Conservation (phyloP, 257 asterid genomes). For the Salvia splendens region DNA sequence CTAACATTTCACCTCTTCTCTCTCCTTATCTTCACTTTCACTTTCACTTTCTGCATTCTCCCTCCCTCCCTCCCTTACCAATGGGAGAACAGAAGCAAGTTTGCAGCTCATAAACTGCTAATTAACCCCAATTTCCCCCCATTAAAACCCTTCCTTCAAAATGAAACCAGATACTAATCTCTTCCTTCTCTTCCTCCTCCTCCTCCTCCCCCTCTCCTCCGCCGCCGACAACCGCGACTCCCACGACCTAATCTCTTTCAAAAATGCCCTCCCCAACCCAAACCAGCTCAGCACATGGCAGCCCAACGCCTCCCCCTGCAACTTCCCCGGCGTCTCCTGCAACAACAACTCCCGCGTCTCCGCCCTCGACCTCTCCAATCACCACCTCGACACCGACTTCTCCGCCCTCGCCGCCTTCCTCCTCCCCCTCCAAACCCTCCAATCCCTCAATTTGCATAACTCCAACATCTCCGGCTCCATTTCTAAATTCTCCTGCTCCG, state of each 20-base stretch:
- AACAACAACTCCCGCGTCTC: slow-evolving; percentile 51
- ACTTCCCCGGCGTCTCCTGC: slow-evolving; percentile 67
- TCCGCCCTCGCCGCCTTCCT: slow-evolving; percentile 47
- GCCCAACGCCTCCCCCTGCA: slow-evolving; percentile 58
- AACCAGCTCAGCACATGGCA: slow-evolving; percentile 57
- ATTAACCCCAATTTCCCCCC: not conserved
- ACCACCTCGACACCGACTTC: slow-evolving; percentile 52
- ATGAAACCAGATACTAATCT: slow-evolving; percentile 45
- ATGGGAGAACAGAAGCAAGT: slow-evolving; percentile 54
- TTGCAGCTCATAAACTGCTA: slow-evolving; percentile 40
- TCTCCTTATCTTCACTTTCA: slow-evolving; percentile 28
- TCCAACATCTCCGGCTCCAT: slow-evolving; percentile 61
- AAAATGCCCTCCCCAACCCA: slow-evolving; percentile 54
- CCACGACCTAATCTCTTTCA: slow-evolving; percentile 70
- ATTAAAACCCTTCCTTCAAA: slow-evolving; percentile 31
- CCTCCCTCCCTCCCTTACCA: slow-evolving; percentile 30
- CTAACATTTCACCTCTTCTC: slow-evolving; percentile 34
- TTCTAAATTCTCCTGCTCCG: slow-evolving; percentile 49
- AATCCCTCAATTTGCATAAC: slow-evolving; percentile 63
- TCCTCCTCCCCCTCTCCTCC: slow-evolving; percentile 9
- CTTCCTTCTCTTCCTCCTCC: slow-evolving; percentile 19
- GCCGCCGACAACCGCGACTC: slow-evolving; percentile 42
- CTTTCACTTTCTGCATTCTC: not conserved
- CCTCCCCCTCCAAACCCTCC: slow-evolving; percentile 48
- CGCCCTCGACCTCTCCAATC: slow-evolving; percentile 59